These are phyloP conservation scores for Alliaria petiolata DNA, from an alignment of 345 rosid species.

Conservation along the genomic window DNA sequence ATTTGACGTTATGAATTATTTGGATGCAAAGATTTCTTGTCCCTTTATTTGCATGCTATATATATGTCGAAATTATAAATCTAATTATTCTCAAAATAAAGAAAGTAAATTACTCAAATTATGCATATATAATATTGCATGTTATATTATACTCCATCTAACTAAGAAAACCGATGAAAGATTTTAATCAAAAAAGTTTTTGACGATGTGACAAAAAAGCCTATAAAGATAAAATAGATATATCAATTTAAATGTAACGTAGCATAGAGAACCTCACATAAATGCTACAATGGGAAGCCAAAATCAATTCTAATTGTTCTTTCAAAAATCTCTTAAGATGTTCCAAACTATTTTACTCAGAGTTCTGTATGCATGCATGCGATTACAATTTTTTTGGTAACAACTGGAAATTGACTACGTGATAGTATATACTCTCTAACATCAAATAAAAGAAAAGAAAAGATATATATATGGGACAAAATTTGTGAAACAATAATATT, in stretches of 20 bases:
- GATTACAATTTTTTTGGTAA: neutral
- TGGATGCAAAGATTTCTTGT: slow-evolving; percentile 15
- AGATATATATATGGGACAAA: slow-evolving; percentile 1
- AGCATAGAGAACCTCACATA: no score
- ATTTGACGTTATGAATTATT: slow-evolving; percentile 12
- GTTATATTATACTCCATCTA: neutral
- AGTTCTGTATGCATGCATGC: neutral
- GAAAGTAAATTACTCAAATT: neutral
- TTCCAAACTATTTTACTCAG: neutral
- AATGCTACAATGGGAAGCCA: neutral
- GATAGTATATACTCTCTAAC: neutral
- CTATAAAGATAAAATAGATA: no score
- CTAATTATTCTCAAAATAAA: neutral
- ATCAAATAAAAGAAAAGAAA: neutral
- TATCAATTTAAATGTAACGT: no score
- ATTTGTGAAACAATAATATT: neutral
- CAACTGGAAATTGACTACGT: slow-evolving; percentile 3
- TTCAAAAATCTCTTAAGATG: neutral
- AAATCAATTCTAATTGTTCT: neutral
- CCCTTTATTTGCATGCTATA: slow-evolving; percentile 14
- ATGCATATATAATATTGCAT: neutral
- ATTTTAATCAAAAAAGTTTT: neutral
- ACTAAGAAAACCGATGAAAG: neutral
- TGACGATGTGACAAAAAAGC: neutral
- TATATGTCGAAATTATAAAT: neutral